Evolutionary conservation across 176 grass and related monocot species (phyloP).

Genomic region (Paspalum notatum): DNA sequence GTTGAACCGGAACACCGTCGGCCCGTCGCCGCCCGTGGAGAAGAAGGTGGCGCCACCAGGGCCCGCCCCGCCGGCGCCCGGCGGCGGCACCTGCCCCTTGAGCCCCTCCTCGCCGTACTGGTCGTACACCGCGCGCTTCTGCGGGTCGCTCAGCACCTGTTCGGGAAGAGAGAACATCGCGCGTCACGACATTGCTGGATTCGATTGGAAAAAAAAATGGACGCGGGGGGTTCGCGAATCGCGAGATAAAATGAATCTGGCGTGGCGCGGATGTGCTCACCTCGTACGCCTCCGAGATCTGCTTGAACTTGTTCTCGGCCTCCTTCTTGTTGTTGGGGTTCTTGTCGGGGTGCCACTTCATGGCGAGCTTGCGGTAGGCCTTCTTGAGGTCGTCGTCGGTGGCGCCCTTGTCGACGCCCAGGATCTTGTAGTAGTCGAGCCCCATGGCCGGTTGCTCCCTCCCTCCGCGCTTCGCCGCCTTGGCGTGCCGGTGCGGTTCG

Average conservation of each 20-base stretch:
- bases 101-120: conserved; percentile 96
- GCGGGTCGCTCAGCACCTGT: conserved; percentile 78
- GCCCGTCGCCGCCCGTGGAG: conserved; percentile 63
- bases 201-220: too few species aligned
- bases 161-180: not conserved
- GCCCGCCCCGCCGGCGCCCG: conserved; percentile 48
- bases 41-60: conserved; percentile 64
- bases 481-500: not conserved
- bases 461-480: not conserved
- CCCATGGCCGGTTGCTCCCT: conserved; percentile 54
- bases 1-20: conserved; percentile 76
- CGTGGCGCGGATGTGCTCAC: conserved; percentile 50
- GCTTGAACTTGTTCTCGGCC: conserved; percentile 95
- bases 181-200: conserved; percentile 4
- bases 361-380: conserved; percentile 96
- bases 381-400: conserved; percentile 96
- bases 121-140: conserved; percentile 94
- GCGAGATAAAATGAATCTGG: not conserved
- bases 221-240: not conserved
- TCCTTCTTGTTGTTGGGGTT: conserved; percentile 96
- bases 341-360: conserved; percentile 99
- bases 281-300: conserved; percentile 99
- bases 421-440: conserved; percentile 88
- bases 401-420: conserved; percentile 79
- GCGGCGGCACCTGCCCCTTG: conserved; percentile 90